A percentile compares a stretch with the other conserved stretches of the same genome.
Conservation (phyloP, 1,284 basidiomycete genomes). For the Apiotrichum montevideense region DNA sequence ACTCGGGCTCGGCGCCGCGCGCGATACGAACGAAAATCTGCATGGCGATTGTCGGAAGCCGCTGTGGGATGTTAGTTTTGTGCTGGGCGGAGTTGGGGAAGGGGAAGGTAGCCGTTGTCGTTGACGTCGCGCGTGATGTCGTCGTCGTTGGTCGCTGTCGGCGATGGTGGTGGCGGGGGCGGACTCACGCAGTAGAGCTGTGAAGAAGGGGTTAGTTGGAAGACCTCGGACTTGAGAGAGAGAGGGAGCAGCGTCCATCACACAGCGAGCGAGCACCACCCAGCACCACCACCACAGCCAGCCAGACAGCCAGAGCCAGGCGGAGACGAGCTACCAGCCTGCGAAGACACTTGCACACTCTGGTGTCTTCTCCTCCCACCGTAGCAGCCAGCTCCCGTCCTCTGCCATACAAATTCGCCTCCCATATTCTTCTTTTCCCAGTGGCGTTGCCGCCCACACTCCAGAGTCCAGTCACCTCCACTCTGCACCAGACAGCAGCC, state of each 20-base stretch:
- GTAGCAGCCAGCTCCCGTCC: too few relatives aligned
- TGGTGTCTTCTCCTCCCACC: too few relatives aligned
- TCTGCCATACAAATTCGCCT: too few relatives aligned
- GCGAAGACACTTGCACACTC: too few relatives aligned
- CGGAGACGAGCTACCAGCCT: too few relatives aligned
- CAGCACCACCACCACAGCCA: neutral
- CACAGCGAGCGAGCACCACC: neutral
- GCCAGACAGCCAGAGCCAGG: neutral
- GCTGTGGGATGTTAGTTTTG: too few relatives aligned
- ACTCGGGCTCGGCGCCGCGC: too few relatives aligned
- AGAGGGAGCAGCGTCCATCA: neutral
- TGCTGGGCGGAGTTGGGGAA: too few relatives aligned
- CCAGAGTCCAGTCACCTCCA: too few relatives aligned
- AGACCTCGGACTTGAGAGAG: neutral
- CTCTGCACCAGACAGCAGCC: too few relatives aligned
- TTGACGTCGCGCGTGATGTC: neutral
- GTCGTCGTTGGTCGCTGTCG: neutral
- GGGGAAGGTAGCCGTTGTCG: neutral
- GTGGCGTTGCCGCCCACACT: too few relatives aligned
- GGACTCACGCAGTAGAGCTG: slow-evolving; percentile 1
- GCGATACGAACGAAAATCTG: slow-evolving; percentile 4
- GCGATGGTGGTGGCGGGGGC: neutral
- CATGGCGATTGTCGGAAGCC: neutral
- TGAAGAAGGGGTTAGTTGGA: slow-evolving; percentile 3
- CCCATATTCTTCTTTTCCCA: too few relatives aligned